These are phyloP conservation scores for Hypoxylon perforatum DNA, from an alignment of 495 filamentous ascomycete genomes.

Conservation along the genomic window DNA sequence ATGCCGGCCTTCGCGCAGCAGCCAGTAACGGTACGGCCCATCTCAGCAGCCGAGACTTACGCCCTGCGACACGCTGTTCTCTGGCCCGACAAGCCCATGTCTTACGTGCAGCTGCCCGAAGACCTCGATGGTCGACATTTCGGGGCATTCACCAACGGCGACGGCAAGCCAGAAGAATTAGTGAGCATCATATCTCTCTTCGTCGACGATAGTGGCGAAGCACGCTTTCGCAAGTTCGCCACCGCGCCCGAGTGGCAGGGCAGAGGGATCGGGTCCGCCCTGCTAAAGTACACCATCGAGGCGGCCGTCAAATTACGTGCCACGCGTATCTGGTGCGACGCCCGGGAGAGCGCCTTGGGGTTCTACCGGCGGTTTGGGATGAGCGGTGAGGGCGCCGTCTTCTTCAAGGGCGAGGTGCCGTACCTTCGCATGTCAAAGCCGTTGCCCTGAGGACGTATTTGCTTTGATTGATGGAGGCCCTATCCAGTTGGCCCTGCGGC, in stretches of 20 bases:
- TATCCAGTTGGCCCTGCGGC: not conserved
- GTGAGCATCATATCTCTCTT: slow-evolving; percentile 41
- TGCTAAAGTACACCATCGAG: slow-evolving; percentile 32
- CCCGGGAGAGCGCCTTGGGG: slow-evolving; percentile 35
- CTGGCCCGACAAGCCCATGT: slow-evolving; percentile 38
- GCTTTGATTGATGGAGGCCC: not conserved
- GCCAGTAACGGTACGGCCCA: slow-evolving; percentile 22
- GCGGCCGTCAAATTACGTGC: slow-evolving; percentile 31
- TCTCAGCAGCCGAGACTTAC: slow-evolving; percentile 32
- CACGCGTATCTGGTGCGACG: slow-evolving; percentile 42
- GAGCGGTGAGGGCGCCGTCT: slow-evolving; percentile 32
- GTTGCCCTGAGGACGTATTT: slow-evolving; percentile 16
- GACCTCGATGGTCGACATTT: slow-evolving; percentile 35
- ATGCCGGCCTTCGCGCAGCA: slow-evolving; percentile 2
- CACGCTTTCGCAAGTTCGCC: slow-evolving; percentile 40
- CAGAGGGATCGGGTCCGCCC: slow-evolving; percentile 33
- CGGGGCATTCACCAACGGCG: slow-evolving; percentile 27
- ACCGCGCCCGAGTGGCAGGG: slow-evolving; percentile 39
- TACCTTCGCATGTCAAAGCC: slow-evolving; percentile 37
- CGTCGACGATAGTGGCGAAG: slow-evolving; percentile 31
- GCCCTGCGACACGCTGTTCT: slow-evolving; percentile 36
- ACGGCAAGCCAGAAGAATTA: slow-evolving; percentile 5
- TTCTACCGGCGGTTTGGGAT: slow-evolving; percentile 40
- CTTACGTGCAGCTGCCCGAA: slow-evolving; percentile 43
- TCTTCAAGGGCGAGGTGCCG: slow-evolving; percentile 37